Conservation (phyloP, 192 early-diverging fungal species). For the Rhizophagus prolifer region DNA sequence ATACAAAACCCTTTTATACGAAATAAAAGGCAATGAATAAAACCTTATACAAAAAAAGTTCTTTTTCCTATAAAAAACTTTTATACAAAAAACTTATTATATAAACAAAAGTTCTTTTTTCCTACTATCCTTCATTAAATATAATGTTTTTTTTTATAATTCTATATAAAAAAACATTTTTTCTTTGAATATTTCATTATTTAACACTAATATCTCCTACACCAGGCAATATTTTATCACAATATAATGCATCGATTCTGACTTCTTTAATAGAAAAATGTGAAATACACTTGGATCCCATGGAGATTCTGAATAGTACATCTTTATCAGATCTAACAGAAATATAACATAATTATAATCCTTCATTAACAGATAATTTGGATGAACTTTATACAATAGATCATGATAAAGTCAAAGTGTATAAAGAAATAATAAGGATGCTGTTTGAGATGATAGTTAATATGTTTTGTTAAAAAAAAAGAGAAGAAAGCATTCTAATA, state of each 20-base stretch:
- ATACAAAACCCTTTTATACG: no score
- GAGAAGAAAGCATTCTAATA: no score
- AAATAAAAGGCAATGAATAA: no score
- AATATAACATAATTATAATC: slow-evolving; percentile 12
- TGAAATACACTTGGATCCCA: neutral
- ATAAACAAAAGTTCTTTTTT: no score
- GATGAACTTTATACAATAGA: slow-evolving; percentile 12
- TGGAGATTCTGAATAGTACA: neutral
- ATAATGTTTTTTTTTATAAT: no score
- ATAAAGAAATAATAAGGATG: slow-evolving; percentile 21
- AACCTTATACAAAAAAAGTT: no score
- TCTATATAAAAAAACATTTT: no score
- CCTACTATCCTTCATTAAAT: no score
- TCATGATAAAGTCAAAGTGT: neutral
- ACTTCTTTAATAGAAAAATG: slow-evolving; percentile 18
- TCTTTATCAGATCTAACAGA: neutral
- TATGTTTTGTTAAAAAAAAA: no score
- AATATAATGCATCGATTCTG: neutral
- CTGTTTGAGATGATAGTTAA: slow-evolving; percentile 26
- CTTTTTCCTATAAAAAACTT: no score
- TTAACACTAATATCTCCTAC: slow-evolving; percentile 11
- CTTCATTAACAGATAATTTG: slow-evolving; percentile 17
- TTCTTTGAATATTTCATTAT: slow-evolving; percentile 22
- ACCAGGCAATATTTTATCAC: neutral
- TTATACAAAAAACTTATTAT: no score